These are phyloP conservation scores for Dryas alaskensis DNA, from an alignment of 306 rosid species.

Conservation along the genomic window DNA sequence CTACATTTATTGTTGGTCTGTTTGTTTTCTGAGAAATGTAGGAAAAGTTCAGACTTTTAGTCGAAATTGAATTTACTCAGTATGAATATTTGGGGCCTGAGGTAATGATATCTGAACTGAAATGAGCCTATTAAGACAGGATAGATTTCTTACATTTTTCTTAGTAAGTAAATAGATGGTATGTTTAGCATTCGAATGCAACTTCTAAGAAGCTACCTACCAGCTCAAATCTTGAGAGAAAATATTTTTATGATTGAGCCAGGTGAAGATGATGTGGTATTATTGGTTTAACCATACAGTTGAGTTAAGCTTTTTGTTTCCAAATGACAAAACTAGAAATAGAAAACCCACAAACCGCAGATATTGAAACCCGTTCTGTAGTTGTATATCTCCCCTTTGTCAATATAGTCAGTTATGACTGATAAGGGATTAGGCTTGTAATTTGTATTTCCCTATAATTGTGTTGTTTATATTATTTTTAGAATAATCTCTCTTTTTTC, in stretches of 20 bases:
- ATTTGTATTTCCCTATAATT: not conserved
- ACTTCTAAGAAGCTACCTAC: not conserved
- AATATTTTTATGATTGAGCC: not conserved
- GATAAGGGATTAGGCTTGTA: not conserved
- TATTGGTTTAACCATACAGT: not conserved
- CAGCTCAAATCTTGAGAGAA: not conserved
- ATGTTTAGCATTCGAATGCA: not conserved
- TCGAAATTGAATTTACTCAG: not conserved
- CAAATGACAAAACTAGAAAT: not conserved
- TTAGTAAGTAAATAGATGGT: not conserved
- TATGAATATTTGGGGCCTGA: not conserved
- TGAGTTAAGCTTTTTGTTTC: not conserved
- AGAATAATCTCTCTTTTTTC: constrained; percentile 31
- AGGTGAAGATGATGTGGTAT: not conserved
- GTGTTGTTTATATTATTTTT: not conserved
- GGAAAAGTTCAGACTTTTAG: constrained; percentile 10
- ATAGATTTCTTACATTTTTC: not conserved
- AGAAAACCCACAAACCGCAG: not conserved
- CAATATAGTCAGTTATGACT: too few relatives aligned
- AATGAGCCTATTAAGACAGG: not conserved
- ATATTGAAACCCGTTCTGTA: not conserved
- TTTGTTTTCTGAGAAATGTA: not conserved
- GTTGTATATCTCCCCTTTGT: not conserved
- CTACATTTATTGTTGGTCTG: constrained; percentile 10
- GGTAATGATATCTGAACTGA: not conserved